Percentiles rank a stretch among this genome's conserved stretches.
phyloP scores from a whole-genome alignment of 1,284 basidiomycete genomes.

The Rhodotorula sp. region DNA sequence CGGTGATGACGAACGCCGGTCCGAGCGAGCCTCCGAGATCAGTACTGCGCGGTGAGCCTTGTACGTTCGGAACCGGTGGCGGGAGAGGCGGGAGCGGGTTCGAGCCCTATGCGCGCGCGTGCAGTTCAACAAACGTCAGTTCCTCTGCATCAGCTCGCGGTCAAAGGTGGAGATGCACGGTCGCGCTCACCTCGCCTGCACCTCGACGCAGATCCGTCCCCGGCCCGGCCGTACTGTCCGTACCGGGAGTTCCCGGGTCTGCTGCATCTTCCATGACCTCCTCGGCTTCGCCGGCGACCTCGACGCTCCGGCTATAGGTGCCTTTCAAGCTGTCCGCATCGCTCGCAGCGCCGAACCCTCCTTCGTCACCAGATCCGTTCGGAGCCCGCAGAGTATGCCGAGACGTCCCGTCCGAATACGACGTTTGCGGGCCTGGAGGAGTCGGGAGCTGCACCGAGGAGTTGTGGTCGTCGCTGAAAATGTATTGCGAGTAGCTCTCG shows the following conservation, averaged over 20 bases:
- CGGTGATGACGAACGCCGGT: constrained; percentile 65
- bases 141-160: background rate
- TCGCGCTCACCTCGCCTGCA: constrained; percentile 8
- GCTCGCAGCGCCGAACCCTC: constrained; percentile 19
- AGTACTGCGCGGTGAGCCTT: constrained; percentile 23
- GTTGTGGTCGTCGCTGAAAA: constrained; percentile 10
- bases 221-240: background rate
- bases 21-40: constrained; percentile 36
- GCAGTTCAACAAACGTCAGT: too few species aligned
- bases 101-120: constrained; percentile 6
- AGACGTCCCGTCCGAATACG: background rate
- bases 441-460: background rate
- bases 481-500: constrained; percentile 29
- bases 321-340: constrained; percentile 35
- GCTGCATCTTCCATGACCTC: background rate
- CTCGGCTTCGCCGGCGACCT: constrained; percentile 14
- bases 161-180: background rate
- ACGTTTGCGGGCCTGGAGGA: background rate
- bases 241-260: constrained; percentile 2
- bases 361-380: constrained; percentile 25
- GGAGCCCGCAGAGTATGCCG: constrained; percentile 21
- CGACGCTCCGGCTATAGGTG: constrained; percentile 32
- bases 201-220: background rate
- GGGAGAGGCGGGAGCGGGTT: constrained; percentile 32
- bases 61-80: background rate